These are phyloP conservation scores for Penicillium coffeae DNA, from an alignment of 495 filamentous ascomycete genomes.

Conservation along the genomic window DNA sequence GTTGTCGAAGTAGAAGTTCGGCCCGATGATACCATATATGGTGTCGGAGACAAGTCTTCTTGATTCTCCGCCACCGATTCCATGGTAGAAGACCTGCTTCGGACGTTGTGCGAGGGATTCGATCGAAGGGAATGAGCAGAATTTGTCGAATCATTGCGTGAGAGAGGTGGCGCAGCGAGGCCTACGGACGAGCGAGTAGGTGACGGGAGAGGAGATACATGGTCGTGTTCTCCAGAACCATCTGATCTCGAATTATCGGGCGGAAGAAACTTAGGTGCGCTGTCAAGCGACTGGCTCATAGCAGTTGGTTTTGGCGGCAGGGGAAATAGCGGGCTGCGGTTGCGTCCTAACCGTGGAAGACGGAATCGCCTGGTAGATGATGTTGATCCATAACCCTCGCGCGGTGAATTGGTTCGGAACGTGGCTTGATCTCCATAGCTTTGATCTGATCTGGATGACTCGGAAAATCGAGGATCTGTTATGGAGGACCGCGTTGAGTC, in stretches of 20 bases:
- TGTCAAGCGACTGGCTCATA: constrained; percentile 17
- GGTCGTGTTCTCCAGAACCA: constrained; percentile 30
- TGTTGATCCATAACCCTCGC: constrained; percentile 25
- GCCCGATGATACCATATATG: constrained; percentile 55
- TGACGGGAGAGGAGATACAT: constrained; percentile 51
- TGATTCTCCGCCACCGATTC: constrained; percentile 61
- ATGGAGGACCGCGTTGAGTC: constrained; percentile 66
- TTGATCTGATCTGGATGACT: constrained; percentile 87
- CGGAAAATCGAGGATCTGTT: constrained; percentile 71
- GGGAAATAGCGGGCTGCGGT: constrained; percentile 82
- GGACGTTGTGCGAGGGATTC: constrained; percentile 57
- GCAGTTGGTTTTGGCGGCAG: constrained; percentile 63
- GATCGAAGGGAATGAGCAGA: constrained; percentile 70
- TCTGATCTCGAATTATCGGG: constrained; percentile 24
- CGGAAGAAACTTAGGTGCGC: constrained; percentile 21
- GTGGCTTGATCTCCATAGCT: constrained; percentile 73
- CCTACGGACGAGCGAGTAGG: constrained; percentile 52
- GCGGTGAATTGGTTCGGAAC: constrained; percentile 30
- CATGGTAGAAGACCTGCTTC: constrained; percentile 85
- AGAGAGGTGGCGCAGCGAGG: constrained; percentile 40
- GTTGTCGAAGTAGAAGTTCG: constrained; percentile 78
- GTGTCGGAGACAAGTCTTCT: constrained; percentile 55
- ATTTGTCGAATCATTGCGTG: constrained; percentile 58
- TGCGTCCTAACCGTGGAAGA: constrained; percentile 76
- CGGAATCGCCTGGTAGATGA: constrained; percentile 72